phyloP scores from a whole-genome alignment of 805 yeast genomes.

The Kodamaea hsintzibuensis region DNA sequence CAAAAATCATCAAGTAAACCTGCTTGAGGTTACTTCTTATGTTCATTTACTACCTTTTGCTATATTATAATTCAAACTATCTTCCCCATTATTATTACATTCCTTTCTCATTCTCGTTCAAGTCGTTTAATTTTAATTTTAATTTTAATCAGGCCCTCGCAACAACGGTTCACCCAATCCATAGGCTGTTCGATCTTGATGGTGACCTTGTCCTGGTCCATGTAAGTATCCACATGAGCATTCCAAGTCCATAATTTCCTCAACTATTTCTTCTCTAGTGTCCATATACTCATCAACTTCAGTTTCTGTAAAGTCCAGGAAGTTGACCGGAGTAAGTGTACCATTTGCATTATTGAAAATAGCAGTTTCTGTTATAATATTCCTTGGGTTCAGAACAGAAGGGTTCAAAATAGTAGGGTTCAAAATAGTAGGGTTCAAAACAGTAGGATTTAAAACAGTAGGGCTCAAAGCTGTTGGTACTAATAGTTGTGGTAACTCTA shows the following conservation, averaged over 20 bases:
- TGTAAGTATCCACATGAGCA: slow-evolving; percentile 19
- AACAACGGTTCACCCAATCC: slow-evolving; percentile 17
- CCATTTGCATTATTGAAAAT: not conserved
- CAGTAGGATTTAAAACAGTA: no score
- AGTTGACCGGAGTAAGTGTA: not conserved
- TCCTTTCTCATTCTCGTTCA: no score
- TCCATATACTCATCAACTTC: not conserved
- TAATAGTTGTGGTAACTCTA: not conserved
- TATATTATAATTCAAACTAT: not conserved
- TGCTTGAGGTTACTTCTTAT: no score
- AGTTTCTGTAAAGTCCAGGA: not conserved
- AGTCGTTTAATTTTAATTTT: not conserved
- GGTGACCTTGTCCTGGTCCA: slow-evolving; percentile 18
- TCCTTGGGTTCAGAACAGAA: not conserved
- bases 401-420: no score
- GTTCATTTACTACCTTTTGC: not conserved
- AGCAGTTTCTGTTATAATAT: not conserved
- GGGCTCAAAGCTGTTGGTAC: not conserved
- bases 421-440: no score
- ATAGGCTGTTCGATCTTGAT: slow-evolving; percentile 15
- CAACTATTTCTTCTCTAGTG: not conserved
- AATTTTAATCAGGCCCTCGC: slow-evolving; percentile 12
- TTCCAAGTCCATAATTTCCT: not conserved
- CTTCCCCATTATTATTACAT: not conserved
- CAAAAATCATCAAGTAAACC: not conserved